Evolutionary conservation across 1,139 yeast species (phyloP).

Genomic region (Geotrichum aggregatum): DNA sequence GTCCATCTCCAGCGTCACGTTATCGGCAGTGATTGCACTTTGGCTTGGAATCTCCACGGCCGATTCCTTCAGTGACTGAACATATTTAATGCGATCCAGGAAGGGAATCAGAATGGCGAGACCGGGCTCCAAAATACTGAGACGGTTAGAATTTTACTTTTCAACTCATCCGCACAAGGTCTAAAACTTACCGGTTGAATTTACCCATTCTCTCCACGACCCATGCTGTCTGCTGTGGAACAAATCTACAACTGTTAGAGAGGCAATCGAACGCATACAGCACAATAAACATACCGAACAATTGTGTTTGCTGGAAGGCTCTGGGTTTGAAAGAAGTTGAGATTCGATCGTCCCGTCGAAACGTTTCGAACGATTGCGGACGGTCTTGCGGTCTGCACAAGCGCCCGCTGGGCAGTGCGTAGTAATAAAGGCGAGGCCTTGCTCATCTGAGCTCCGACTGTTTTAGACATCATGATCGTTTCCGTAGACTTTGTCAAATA

Average conservation of each 20-base stretch:
- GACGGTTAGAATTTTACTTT: too few relatives aligned
- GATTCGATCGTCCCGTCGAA: constrained; percentile 15
- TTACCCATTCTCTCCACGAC: constrained; percentile 89
- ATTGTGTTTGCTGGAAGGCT: constrained; percentile 70
- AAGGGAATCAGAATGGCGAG: constrained; percentile 69
- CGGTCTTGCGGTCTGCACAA: not conserved
- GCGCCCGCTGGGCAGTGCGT: not conserved
- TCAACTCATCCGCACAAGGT: not conserved
- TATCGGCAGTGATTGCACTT: constrained; percentile 81
- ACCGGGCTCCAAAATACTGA: constrained; percentile 65
- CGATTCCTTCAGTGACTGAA: constrained; percentile 73
- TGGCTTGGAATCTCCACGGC: constrained; percentile 83
- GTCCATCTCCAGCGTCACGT: constrained; percentile 78
- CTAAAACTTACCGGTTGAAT: constrained; percentile 47
- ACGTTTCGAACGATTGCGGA: not conserved
- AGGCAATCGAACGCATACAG: not conserved
- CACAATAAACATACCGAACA: constrained; percentile 39
- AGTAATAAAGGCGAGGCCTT: not conserved
- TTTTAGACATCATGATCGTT: constrained; percentile 5
- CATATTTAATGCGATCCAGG: constrained; percentile 72
- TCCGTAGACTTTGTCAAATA: not conserved
- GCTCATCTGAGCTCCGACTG: not conserved
- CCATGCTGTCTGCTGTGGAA: constrained; percentile 93
- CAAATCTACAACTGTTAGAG: constrained; percentile 43
- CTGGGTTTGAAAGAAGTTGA: constrained; percentile 64